Evolutionary conservation across 495 filamentous ascomycete species (phyloP).

Genomic region (Neurospora cerealis): DNA sequence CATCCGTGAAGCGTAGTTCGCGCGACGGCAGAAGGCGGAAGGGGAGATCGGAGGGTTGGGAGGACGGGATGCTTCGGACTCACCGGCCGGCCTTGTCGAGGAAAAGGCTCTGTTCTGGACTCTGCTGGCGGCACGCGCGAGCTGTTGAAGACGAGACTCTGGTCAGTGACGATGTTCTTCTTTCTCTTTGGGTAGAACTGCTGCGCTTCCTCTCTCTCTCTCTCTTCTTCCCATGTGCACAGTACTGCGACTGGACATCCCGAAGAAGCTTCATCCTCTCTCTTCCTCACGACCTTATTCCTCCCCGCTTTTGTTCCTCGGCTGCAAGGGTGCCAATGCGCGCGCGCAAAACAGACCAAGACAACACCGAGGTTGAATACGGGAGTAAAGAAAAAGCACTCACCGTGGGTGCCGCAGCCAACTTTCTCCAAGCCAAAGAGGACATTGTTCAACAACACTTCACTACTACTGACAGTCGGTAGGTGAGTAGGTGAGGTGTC

Average conservation of each 20-base stretch:
- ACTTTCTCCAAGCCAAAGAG: conserved; percentile 41
- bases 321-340: conserved; percentile 4
- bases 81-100: conserved; percentile 72
- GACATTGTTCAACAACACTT: conserved; percentile 32
- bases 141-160: conserved; percentile 18
- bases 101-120: conserved; percentile 68
- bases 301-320: conserved; percentile 6
- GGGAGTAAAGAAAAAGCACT: conserved; percentile 15
- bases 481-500: conserved; percentile 4
- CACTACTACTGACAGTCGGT: neutral
- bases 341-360: neutral
- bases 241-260: neutral
- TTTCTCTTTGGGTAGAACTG: neutral
- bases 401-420: conserved; percentile 35
- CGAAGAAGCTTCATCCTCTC: neutral
- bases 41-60: neutral
- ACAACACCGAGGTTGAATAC: neutral
- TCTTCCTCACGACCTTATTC: neutral
- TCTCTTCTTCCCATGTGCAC: neutral
- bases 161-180: neutral
- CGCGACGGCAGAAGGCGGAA: neutral
- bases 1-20: neutral
- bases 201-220: neutral
- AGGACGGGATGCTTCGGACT: conserved; percentile 15
- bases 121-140: conserved; percentile 34